phyloP scores from a whole-genome alignment of 371 early-diverging fungal genomes.

The Circinella minor region DNA sequence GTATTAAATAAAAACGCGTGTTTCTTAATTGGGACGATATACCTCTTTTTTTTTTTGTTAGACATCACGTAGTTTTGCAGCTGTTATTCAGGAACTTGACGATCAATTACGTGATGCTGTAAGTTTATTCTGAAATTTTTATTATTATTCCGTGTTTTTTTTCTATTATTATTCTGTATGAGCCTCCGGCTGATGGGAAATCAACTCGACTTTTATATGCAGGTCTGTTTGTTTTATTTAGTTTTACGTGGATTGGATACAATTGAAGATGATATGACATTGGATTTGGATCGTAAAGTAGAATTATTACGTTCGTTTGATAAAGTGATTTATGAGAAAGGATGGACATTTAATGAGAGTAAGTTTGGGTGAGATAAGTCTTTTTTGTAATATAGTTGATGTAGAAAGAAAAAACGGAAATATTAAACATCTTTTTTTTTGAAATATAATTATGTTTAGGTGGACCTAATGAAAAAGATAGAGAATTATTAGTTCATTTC shows the following conservation, averaged over 20 bases:
- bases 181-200: background rate
- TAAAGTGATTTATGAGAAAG: constrained; percentile 74
- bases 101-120: constrained; percentile 85
- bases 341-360: constrained; percentile 89
- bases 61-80: constrained; percentile 95
- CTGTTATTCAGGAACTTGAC: constrained; percentile 93
- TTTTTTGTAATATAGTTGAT: no score
- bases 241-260: constrained; percentile 96
- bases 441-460: constrained; percentile 35
- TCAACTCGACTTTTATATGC: background rate
- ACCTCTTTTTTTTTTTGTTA: constrained; percentile 5
- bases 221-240: constrained; percentile 91
- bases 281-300: constrained; percentile 77
- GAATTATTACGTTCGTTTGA: constrained; percentile 82
- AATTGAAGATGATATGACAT: constrained; percentile 97
- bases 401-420: no score
- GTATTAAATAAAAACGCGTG: background rate
- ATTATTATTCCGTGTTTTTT: background rate
- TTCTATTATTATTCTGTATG: background rate
- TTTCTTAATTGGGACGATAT: background rate
- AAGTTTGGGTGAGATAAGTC: constrained; percentile 21
- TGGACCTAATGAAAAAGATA: constrained; percentile 94
- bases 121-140: constrained; percentile 26
- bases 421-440: background rate
- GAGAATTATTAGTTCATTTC: constrained; percentile 85